Base-by-base conservation (phyloP, 345 rosid genomes). In the Trapa bicornis region DNA sequence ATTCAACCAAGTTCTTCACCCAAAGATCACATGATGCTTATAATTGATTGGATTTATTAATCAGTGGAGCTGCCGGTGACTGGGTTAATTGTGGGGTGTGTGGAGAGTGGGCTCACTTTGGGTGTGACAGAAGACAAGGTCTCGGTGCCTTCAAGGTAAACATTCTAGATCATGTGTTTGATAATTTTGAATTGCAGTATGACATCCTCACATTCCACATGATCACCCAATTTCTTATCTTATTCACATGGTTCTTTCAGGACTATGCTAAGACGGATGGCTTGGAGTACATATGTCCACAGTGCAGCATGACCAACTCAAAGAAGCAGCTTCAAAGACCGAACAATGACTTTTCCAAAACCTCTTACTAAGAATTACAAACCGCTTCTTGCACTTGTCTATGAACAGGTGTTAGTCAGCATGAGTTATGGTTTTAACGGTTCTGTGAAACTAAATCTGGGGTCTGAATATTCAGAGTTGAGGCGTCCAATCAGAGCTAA, bases 21-120 rank as follows among this genome's bases (percentile, higher is more conserved):
- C 3, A 6, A 15, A 29, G 42, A 42, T 12, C 62, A 14, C 1
- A 35, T 42, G 64, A 61, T 41, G 33, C 17, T 39, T 0, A 43
- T 38, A 0, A 33, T 47, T 29, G 1, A 16, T 43, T 0, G 35
- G 64, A n/a, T 16, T 22, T 22, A 22, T 56, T 69, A 29, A 15
- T 69, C 80, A 82, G 83, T 72, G 79, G 86, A 3, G 83, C 86
- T 47, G 80, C 86, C 15, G 86, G 86, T 41, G 86, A 82, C 66
- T 82, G 83, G 86, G 86, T 82, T 66, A 82, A 82, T 65, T 82
- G 86, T 56, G 86, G 86, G 48, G 74, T 74, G 6, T 80, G 86
- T 52, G 86, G 80, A 2, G 86, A 82, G 72, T 82, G 86, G 86
- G 86, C 86, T 33, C 86, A 82, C 67, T 82, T 82, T 50, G 86